These are phyloP conservation scores for Crucibulum laeve DNA, from an alignment of 768 basidiomycete species.

Conservation along the genomic window DNA sequence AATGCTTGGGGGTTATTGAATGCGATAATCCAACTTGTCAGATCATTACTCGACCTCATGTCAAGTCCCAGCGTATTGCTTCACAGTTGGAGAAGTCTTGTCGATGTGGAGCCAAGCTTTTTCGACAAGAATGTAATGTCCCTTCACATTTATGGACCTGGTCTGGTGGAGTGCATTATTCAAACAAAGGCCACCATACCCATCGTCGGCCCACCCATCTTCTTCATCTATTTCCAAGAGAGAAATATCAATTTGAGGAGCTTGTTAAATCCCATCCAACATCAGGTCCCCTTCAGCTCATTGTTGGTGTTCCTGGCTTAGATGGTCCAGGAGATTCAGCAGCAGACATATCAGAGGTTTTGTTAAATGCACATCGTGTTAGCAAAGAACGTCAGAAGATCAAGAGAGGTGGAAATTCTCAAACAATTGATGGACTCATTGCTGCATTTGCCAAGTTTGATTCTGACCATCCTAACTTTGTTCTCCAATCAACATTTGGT, in stretches of 20 bases:
- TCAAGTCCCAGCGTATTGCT: not conserved
- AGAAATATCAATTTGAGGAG: slow-evolving; percentile 4
- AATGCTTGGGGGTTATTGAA: slow-evolving; percentile 11
- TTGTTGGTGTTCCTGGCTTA: slow-evolving; percentile 12
- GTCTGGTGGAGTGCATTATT: slow-evolving; percentile 11
- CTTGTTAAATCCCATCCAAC: slow-evolving; percentile 9
- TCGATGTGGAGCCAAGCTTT: slow-evolving; percentile 1
- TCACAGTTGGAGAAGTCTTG: slow-evolving; percentile 3
- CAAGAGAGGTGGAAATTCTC: not conserved
- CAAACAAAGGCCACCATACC: slow-evolving; percentile 9
- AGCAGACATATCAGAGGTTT: not conserved
- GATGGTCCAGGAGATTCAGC: not conserved
- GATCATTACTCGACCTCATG: slow-evolving; percentile 1
- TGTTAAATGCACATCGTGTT: not conserved
- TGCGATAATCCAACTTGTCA: slow-evolving; percentile 6
- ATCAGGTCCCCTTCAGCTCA: slow-evolving; percentile 9
- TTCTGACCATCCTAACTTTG: not conserved
- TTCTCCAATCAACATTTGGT: not conserved
- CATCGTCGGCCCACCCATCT: slow-evolving; percentile 12
- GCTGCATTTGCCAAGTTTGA: slow-evolving; percentile 5
- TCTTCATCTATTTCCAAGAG: slow-evolving; percentile 8
- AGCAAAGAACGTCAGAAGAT: not conserved
- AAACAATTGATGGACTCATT: slow-evolving; percentile 4
- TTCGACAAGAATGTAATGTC: slow-evolving; percentile 4
- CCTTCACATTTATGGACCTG: slow-evolving; percentile 6